Percentiles rank a stretch among this genome's conserved stretches.
These are phyloP conservation scores for Microcos paniculata DNA, from an alignment of 345 rosid species.

Conservation along the genomic window DNA sequence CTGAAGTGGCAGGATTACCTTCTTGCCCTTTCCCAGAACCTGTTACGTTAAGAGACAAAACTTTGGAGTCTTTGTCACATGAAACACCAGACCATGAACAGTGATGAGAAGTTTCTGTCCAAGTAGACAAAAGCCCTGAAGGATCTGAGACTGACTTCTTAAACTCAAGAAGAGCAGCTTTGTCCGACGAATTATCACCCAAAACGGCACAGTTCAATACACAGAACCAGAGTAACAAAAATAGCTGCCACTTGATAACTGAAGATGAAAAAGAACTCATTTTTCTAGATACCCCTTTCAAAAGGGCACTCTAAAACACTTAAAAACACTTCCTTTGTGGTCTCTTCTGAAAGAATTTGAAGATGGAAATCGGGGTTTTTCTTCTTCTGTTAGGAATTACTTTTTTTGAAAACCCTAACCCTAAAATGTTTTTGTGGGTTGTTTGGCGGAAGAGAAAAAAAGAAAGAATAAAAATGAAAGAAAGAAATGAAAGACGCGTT, in stretches of 20 bases:
- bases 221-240: slow-evolving; percentile 33
- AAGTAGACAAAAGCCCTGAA: slow-evolving; percentile 56
- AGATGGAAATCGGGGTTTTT: slow-evolving; percentile 5
- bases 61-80: slow-evolving; percentile 59
- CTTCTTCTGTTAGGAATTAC: background rate
- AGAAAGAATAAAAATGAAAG: background rate
- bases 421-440: slow-evolving; percentile 29
- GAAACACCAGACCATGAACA: slow-evolving; percentile 73
- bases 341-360: background rate
- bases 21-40: slow-evolving; percentile 43
- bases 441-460: slow-evolving; percentile 15
- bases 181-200: slow-evolving; percentile 44
- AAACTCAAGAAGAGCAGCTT: slow-evolving; percentile 64
- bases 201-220: slow-evolving; percentile 19
- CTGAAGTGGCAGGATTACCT: slow-evolving; percentile 41
- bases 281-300: slow-evolving; percentile 30
- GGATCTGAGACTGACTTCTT: slow-evolving; percentile 66
- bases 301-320: slow-evolving; percentile 26
- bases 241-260: slow-evolving; percentile 45
- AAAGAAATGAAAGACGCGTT: slow-evolving; percentile 56
- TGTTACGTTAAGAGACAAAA: slow-evolving; percentile 68
- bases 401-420: slow-evolving; percentile 36
- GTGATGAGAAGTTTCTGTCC: slow-evolving; percentile 50
- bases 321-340: background rate
- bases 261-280: slow-evolving; percentile 52